Conservation (phyloP, 129 eudicot species). For the Smallanthus sonchifolius region DNA sequence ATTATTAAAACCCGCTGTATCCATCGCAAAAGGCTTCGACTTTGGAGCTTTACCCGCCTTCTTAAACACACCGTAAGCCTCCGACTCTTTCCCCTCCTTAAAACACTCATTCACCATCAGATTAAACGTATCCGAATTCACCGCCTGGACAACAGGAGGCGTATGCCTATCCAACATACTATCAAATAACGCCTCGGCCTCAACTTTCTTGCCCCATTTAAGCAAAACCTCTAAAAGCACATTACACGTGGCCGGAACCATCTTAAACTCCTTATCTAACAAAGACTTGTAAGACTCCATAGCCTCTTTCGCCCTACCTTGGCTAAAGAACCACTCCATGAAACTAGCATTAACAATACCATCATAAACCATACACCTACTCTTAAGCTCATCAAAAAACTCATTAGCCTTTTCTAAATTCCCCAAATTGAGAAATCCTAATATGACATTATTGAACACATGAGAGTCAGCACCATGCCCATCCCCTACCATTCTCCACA, state of each 20-base stretch:
- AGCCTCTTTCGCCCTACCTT: conserved; percentile 71
- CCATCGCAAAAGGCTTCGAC: conserved; percentile 88
- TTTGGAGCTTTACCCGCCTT: conserved; percentile 68
- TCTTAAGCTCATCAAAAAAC: conserved; percentile 72
- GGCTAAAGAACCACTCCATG: conserved; percentile 78
- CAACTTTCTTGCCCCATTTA: conserved; percentile 61
- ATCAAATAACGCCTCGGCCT: conserved; percentile 79
- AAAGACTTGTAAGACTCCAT: conserved; percentile 65
- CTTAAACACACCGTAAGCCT: conserved; percentile 64
- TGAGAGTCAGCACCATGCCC: conserved; percentile 81
- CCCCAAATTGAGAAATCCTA: conserved; percentile 58
- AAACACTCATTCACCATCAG: conserved; percentile 87
- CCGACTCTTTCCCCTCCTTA: conserved; percentile 49
- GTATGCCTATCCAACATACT: conserved; percentile 88
- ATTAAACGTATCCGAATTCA: conserved; percentile 78
- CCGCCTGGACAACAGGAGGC: conserved; percentile 81
- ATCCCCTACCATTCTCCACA: conserved; percentile 75
- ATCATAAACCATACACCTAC: conserved; percentile 77
- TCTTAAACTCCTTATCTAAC: conserved; percentile 59
- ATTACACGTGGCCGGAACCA: conserved; percentile 83
- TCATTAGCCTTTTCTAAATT: conserved; percentile 67
- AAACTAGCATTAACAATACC: conserved; percentile 79
- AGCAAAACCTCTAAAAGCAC: conserved; percentile 70
- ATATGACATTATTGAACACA: conserved; percentile 70
- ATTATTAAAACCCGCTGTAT: conserved; percentile 69